Percentiles rank a stretch among this genome's conserved stretches.
Conservation (phyloP, 805 yeast genomes). For the Saccharomycopsis oosterbeekiorum region DNA sequence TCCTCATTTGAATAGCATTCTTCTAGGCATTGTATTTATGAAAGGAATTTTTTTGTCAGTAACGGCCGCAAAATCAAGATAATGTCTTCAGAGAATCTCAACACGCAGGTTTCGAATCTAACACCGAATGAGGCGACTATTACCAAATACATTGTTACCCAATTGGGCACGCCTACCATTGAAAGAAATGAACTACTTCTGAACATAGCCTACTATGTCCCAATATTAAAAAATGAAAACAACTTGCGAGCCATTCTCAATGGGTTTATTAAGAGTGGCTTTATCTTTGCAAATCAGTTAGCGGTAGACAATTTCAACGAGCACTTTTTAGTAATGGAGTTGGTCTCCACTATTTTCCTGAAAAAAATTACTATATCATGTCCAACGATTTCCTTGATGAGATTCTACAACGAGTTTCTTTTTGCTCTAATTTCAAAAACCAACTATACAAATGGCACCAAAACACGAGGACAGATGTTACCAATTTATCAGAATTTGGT, state of each 20-base stretch:
- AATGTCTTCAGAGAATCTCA: background rate
- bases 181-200: background rate
- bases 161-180: background rate
- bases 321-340: constrained; percentile 7
- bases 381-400: constrained; percentile 13
- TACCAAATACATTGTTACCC: background rate
- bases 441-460: background rate
- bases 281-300: background rate
- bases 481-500: constrained; percentile 10
- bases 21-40: too few species aligned
- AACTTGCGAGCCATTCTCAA: background rate
- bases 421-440: background rate
- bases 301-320: constrained; percentile 2
- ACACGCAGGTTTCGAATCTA: background rate
- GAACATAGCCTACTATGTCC: constrained; percentile 15
- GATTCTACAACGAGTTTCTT: constrained; percentile 8
- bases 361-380: constrained; percentile 12
- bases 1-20: too few species aligned
- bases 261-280: constrained; percentile 3
- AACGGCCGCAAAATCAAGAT: background rate
- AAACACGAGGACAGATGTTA: background rate
- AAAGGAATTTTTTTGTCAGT: background rate
- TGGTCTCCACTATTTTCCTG: background rate
- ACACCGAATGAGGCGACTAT: background rate
- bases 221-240: constrained; percentile 4